Conservation (phyloP, 345 rosid genomes). For the Aquilaria sinensis region DNA sequence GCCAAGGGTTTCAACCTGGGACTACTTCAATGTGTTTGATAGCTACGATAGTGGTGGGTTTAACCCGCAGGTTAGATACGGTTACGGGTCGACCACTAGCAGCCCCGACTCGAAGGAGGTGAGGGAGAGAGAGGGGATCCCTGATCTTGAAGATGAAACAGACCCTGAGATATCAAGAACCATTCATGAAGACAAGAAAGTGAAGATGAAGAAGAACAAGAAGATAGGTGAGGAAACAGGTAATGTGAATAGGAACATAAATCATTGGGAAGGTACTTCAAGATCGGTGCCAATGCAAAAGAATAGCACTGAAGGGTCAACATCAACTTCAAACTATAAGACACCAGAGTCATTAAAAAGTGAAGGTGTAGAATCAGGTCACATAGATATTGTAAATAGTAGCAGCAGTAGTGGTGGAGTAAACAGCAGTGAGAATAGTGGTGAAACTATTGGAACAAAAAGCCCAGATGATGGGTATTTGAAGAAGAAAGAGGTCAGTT, state of each 20-base stretch:
- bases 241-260: slow-evolving; percentile 23
- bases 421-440: slow-evolving; percentile 30
- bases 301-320: slow-evolving; percentile 19
- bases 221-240: slow-evolving; percentile 17
- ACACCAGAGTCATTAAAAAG: slow-evolving; percentile 19
- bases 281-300: slow-evolving; percentile 40
- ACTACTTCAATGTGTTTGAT: slow-evolving; percentile 70
- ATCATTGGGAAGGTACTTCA: slow-evolving; percentile 66
- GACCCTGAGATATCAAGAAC: slow-evolving; percentile 55
- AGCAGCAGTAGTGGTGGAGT: slow-evolving; percentile 27
- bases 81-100: slow-evolving; percentile 48
- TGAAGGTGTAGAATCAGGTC: slow-evolving; percentile 21
- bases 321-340: neutral
- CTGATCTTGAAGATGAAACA: slow-evolving; percentile 91
- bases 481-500: slow-evolving; percentile 63
- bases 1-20: slow-evolving; percentile 70
- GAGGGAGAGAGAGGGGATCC: slow-evolving; percentile 93
- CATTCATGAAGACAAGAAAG: slow-evolving; percentile 29
- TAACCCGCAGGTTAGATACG: slow-evolving; percentile 21
- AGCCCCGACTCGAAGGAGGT: slow-evolving; percentile 90
- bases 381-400: slow-evolving; percentile 12
- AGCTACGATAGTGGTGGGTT: slow-evolving; percentile 34
- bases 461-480: slow-evolving; percentile 40
- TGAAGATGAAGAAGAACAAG: slow-evolving; percentile 3
- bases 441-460: slow-evolving; percentile 37